Conservation (phyloP, 495 filamentous ascomycete species). For the Durotheca rogersii region DNA sequence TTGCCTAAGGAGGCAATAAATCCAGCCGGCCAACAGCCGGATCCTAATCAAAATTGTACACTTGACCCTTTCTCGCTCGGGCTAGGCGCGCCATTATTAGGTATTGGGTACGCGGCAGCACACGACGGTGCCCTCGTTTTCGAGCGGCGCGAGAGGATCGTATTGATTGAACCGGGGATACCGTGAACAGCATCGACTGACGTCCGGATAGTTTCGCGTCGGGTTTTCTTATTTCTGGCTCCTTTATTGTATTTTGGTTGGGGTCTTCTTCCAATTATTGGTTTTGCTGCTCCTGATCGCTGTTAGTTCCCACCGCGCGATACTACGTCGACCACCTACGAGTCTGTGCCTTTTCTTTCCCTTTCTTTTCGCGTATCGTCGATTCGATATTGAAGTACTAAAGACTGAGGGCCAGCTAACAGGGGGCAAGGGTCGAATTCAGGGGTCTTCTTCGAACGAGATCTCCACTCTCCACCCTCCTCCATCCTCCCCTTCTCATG, state of each 20-base stretch:
- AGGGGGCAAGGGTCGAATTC: conserved; percentile 22
- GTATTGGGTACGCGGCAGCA: neutral
- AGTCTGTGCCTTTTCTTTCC: too few species aligned
- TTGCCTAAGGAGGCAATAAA: conserved; percentile 24
- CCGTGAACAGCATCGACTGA: too few species aligned
- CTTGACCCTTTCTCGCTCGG: conserved; percentile 1
- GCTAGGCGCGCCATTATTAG: neutral
- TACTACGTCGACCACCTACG: conserved; percentile 2
- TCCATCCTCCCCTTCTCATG: too few species aligned
- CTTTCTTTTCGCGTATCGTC: too few species aligned
- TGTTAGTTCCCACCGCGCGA: conserved; percentile 7
- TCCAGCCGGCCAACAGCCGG: conserved; percentile 21
- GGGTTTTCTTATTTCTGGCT: conserved; percentile 5
- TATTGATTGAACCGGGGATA: neutral
- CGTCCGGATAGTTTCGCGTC: neutral
- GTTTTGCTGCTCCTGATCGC: conserved; percentile 9
- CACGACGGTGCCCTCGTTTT: conserved; percentile 2
- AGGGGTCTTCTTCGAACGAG: conserved; percentile 30
- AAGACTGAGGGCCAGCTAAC: too few species aligned
- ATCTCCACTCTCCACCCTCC: too few species aligned
- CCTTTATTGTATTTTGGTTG: conserved; percentile 1
- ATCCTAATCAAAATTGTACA: conserved; percentile 6
- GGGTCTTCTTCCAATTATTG: neutral
- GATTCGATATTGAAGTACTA: neutral
- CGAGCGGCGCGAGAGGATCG: neutral